phyloP scores from a whole-genome alignment of 208 protist genomes.

The Wallacemonas sp. region DNA sequence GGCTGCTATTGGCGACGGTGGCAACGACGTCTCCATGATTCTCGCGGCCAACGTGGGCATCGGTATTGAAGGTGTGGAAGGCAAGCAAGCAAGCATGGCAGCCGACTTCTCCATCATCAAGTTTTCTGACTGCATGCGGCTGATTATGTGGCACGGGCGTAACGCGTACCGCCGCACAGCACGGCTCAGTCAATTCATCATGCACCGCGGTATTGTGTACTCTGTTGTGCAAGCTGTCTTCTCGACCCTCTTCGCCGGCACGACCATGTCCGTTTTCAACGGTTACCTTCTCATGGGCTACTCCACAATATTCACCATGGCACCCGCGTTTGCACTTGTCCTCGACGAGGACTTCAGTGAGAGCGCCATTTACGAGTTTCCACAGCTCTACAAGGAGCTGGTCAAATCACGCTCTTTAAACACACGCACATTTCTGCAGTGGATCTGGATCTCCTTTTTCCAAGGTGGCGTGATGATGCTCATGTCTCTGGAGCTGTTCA shows the following conservation, averaged over 20 bases:
- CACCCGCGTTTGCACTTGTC: conserved; percentile 97
- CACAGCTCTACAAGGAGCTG: conserved; percentile 97
- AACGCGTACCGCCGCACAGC: conserved; percentile 93
- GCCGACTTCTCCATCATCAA: conserved; percentile 98
- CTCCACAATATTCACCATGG: conserved; percentile 97
- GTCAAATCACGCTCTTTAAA: conserved; percentile 94
- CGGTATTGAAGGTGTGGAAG: conserved; percentile 98
- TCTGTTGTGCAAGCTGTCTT: conserved; percentile 98
- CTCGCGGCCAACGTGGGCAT: conserved; percentile 95
- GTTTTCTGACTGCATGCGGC: conserved; percentile 89
- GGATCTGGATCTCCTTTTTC: conserved; percentile 85
- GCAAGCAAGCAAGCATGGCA: conserved; percentile 97
- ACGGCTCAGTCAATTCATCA: conserved; percentile 96
- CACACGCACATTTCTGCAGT: conserved; percentile 81
- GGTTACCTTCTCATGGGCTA: conserved; percentile 97
- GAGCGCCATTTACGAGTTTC: conserved; percentile 93
- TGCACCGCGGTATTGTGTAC: conserved; percentile 98
- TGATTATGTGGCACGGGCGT: conserved; percentile 91
- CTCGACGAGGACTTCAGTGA: conserved; percentile 96
- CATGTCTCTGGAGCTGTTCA: conserved; percentile 94
- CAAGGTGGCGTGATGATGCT: conserved; percentile 97
- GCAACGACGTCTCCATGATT: conserved; percentile 98
- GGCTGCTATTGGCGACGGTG: conserved; percentile 98
- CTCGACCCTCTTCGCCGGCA: conserved; percentile 97
- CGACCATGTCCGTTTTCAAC: conserved; percentile 97